phyloP scores from a whole-genome alignment of 306 rosid species.

The Dalbergia cultrata region DNA sequence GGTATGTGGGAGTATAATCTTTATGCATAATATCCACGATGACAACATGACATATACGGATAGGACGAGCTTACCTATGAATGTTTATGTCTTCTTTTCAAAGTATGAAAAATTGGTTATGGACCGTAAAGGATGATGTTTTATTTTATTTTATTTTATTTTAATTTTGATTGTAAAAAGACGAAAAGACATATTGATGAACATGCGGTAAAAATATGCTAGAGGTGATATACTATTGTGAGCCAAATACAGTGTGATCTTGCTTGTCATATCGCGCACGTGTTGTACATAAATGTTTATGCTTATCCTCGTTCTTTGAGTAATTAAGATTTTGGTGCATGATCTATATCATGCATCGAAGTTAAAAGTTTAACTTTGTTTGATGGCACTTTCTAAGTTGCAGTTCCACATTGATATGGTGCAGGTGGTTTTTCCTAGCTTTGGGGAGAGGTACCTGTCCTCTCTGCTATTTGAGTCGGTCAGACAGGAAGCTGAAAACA shows the following conservation, averaged over 20 bases:
- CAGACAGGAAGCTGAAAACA: slow-evolving; percentile 72
- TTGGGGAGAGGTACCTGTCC: slow-evolving; percentile 86
- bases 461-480: slow-evolving; percentile 77
- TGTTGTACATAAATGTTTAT: neutral
- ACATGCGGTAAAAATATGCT: neutral
- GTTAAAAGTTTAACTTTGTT: neutral
- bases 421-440: slow-evolving; percentile 87
- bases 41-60: neutral
- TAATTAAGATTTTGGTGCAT: neutral
- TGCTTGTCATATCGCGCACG: neutral
- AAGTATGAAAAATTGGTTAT: neutral
- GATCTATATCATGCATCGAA: too few species aligned
- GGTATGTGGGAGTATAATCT: neutral
- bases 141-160: neutral
- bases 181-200: too few species aligned
- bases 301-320: neutral
- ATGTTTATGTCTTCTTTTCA: too few species aligned
- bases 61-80: too few species aligned
- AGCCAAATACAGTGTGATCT: neutral
- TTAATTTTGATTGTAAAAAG: neutral
- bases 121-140: neutral
- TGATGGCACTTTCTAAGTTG: slow-evolving; percentile 12
- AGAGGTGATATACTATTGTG: neutral
- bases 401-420: slow-evolving; percentile 27
- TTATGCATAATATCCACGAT: slow-evolving; percentile 12